Conservation (phyloP, 225 moss, liverwort and hornwort genomes). For the Physcomitrellopsis africana region DNA sequence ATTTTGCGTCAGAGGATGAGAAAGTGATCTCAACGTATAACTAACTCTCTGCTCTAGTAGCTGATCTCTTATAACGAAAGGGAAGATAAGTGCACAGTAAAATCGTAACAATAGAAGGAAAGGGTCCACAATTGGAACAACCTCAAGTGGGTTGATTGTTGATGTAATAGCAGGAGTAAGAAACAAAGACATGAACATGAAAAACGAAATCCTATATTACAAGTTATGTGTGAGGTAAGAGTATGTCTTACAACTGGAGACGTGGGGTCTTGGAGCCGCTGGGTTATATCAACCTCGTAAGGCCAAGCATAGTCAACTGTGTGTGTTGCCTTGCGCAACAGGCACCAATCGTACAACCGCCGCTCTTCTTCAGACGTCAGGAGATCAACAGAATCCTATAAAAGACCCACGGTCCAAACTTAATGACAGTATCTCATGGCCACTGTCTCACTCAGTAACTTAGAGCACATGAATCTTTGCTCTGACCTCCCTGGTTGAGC, state of each 20-base stretch:
- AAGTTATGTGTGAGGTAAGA: background rate
- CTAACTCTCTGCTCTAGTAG: background rate
- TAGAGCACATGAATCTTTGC: background rate
- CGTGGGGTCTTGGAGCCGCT: slow-evolving; percentile 43
- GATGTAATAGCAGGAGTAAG: background rate
- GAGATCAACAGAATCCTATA: slow-evolving; percentile 59
- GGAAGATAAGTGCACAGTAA: background rate
- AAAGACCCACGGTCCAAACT: slow-evolving; percentile 6
- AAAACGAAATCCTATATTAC: background rate
- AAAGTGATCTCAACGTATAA: background rate
- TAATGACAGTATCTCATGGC: background rate
- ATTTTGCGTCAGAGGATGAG: slow-evolving; percentile 10
- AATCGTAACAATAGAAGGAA: background rate
- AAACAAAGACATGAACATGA: background rate
- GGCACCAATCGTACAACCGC: slow-evolving; percentile 65
- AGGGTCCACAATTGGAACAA: background rate
- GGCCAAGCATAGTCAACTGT: slow-evolving; percentile 69
- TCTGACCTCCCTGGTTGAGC: background rate
- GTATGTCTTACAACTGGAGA: slow-evolving; percentile 44
- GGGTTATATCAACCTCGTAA: slow-evolving; percentile 61
- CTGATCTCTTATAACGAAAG: background rate
- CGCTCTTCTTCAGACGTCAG: slow-evolving; percentile 60
- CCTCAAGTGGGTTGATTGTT: background rate
- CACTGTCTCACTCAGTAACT: background rate
- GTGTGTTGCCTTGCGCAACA: slow-evolving; percentile 64